Evolutionary conservation across 2,329 filamentous ascomycete genomes (phyloP), one percentile per base, ranked within the genome.

Genomic region (Onygenales sp.): DNA sequence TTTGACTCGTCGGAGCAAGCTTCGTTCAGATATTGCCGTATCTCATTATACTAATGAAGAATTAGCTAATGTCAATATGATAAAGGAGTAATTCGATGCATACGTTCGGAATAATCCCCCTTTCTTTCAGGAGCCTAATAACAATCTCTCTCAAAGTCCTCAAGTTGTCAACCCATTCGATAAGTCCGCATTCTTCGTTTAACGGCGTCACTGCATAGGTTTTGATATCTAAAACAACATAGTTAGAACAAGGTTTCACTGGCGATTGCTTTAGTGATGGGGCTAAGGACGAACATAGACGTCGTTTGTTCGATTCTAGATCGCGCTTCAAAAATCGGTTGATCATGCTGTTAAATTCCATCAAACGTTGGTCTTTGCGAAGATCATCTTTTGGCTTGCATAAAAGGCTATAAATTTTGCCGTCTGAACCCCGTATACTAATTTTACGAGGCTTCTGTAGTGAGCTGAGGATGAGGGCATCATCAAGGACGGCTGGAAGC

Each of bases 261-360:
- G 44, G 40, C 44, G 44, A 34, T n/a, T 10, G 10, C 6, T 17
- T 34, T 32, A 39, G 9, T 33, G 14, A 9, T 7, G 39, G 14
- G 11, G 11, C 11, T 14, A 9, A 27, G 13, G 31, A 62, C 72
- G 59, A 65, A 76, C 73, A 95, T 52, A 98, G 79, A 59, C 93
- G 87, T 13, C 93, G 83, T 67, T 88, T 87, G 69, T 88, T 94
- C 13, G 90, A 88, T 65, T 96, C 91, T 2, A 91, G 85, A 63
- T 97, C 91, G 57, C 87, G 84, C 66, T 96, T 95, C 53, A 99
- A 73, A 2, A 92, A 89, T 55, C 93, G 82, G 67, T 98, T 98
- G 74, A 98, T 97, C 82, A 97, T 93, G 45, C 86, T 84, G 67
- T 97, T 98, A 76, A 98, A 98, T 66, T 98, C 94, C 91, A 98